Base-by-base conservation (phyloP, 331 rosid species). In the Erythrophleum ivorense region DNA sequence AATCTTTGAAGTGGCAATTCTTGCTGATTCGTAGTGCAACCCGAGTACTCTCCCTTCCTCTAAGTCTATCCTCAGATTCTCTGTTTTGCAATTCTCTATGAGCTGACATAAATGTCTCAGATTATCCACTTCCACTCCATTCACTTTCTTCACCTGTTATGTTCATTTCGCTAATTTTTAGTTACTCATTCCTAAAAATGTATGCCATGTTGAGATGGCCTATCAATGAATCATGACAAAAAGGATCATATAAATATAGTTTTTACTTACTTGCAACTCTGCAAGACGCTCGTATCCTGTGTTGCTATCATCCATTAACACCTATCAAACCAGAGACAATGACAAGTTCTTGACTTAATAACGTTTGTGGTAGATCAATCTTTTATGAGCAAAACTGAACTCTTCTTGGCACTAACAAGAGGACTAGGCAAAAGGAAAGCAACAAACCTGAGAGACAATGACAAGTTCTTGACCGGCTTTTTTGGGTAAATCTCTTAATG, bases 321-420 rank as follows among this genome's bases (percentile, higher is more conserved):
- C 98, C 97, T 93, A 97, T n/a, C n/a, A n/a, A n/a, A n/a, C n/a
- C n/a, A 78, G 98, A 93, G 52, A 93, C 88, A 86, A 93, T 85
- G 84, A 93, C 90, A 55, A 90, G 86, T 31, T 57, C 74, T 59
- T 52, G 48, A 69, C 40, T 72, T 19, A 5, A 11, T 41, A 70
- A 63, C n/a, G n/a, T n/a, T n/a, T n/a, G n/a, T n/a, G n/a, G n/a
- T n/a, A n/a, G n/a, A n/a, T n/a, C n/a, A n/a, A n/a, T n/a, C n/a
- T n/a, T n/a, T n/a, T n/a, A n/a, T n/a, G n/a, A n/a, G n/a, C n/a
- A n/a, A n/a, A n/a, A n/a, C n/a, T n/a, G n/a, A n/a, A n/a, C n/a
- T n/a, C n/a, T n/a, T n/a, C n/a, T n/a, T n/a, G n/a, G 19, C 63
- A n/a, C 13, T 70, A 53, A 53, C 18, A 29, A 41, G 53, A 15